Evolutionary conservation across 495 filamentous ascomycete genomes (phyloP), one percentile per base, ranked within the genome.

Genomic region (Penicillium arizonense): DNA sequence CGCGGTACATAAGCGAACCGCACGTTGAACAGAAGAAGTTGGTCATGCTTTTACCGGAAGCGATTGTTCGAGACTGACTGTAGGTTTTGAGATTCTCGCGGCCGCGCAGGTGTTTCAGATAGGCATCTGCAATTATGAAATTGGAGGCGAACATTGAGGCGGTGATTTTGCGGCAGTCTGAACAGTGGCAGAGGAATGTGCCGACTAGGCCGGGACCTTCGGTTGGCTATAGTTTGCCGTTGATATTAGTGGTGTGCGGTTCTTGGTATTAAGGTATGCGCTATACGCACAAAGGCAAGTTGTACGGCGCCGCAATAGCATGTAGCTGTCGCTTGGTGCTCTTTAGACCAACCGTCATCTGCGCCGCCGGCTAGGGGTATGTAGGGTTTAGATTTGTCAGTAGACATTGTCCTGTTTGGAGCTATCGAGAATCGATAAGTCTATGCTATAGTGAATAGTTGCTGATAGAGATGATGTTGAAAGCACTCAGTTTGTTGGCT

Each of bases 71-170:
- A 5, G 56, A 55, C 55, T 81, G 69, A 14, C 55, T 51, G 45
- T 55, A 82, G 6, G 58, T 50, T 26, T 52, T 75, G 2, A 83
- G 69, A 30, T 71, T 68, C 11, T 75, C 69, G 2, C 64, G 60
- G 18, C 81, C 80, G 23, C 79, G 74, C 3, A 76, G 18, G 62
- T 81, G 74, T 49, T 48, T 62, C 9, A 82, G 51, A 44, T 75
- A 39, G 11, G 64, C 43, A 62, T 78, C 65, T 28, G 42, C 50
- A 46, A 80, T 63, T 36, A 69, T 75, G 64, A 83, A 80, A 60
- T 82, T 82, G 43, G 76, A 72, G 10, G 80, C 77, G 71, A 80
- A 82, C 75, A 82, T 80, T 6, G 80, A 82, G 9, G 80, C 79
- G 9, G 79, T 82, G 57, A 83, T 71, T 57, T 84, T 84, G 50